Percentiles rank a stretch among this genome's conserved stretches.
phyloP scores from a whole-genome alignment of 1,284 basidiomycete genomes.

The Volvariella surrecta region DNA sequence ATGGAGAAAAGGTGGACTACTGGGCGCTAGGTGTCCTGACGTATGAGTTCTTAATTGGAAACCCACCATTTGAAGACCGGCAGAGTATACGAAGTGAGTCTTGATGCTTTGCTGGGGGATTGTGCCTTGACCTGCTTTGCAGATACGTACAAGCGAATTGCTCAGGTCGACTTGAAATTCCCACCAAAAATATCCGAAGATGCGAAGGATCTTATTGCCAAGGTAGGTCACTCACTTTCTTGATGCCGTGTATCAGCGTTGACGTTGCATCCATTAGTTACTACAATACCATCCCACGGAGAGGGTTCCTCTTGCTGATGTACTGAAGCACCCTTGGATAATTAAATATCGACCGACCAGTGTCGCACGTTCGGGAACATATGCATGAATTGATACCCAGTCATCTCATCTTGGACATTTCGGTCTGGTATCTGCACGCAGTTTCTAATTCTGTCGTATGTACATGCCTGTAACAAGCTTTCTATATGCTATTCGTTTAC shows the following conservation, averaged over 20 bases:
- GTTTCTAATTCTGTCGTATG: no score
- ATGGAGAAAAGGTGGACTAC: slow-evolving; percentile 86
- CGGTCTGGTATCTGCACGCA: no score
- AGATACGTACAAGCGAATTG: slow-evolving; percentile 87
- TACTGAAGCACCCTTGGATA: slow-evolving; percentile 90
- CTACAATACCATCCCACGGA: slow-evolving; percentile 82
- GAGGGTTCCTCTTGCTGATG: slow-evolving; percentile 75
- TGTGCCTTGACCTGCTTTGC: slow-evolving; percentile 4
- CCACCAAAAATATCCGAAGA: slow-evolving; percentile 29
- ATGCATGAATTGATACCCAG: neutral
- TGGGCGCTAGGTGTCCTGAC: slow-evolving; percentile 97
- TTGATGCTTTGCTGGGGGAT: neutral
- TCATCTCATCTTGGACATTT: no score
- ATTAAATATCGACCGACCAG: slow-evolving; percentile 55
- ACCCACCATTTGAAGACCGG: slow-evolving; percentile 91
- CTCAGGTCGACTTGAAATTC: slow-evolving; percentile 76
- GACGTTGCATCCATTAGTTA: slow-evolving; percentile 57
- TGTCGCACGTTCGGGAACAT: neutral
- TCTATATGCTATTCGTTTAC: no score
- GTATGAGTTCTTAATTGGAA: slow-evolving; percentile 91
- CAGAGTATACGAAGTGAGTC: slow-evolving; percentile 63
- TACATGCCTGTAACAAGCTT: no score
- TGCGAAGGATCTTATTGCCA: slow-evolving; percentile 35
- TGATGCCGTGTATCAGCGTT: neutral
- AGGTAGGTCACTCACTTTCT: slow-evolving; percentile 18